Evolutionary conservation across 768 basidiomycete genomes (phyloP).

Genomic region (Lyophyllum shimeji): DNA sequence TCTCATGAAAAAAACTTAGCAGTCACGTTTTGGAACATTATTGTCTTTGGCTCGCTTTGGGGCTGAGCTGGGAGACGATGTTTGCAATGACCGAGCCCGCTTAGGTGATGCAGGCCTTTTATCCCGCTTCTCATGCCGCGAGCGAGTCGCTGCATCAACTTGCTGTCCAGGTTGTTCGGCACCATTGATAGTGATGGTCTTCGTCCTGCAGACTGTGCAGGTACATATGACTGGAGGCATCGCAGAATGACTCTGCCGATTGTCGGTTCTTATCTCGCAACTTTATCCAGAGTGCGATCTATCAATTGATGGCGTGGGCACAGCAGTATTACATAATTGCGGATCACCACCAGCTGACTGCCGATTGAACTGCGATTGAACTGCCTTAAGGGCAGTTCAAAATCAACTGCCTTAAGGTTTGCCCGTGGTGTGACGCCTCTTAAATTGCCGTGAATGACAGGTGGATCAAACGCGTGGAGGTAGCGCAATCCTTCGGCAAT

Average conservation of each 20-base stretch:
- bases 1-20: background rate
- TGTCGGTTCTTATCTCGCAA: no score
- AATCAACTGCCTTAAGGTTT: background rate
- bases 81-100: background rate
- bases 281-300: no score
- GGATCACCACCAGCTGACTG: no score
- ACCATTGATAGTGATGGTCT: constrained; percentile 5
- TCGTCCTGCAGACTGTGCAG: constrained; percentile 6
- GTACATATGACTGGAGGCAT: constrained; percentile 6
- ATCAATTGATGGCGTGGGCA: no score
- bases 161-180: constrained; percentile 4
- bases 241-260: no score
- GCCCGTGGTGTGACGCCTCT: constrained; percentile 1
- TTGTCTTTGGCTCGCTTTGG: background rate
- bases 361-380: no score
- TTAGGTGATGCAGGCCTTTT: background rate
- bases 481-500: constrained; percentile 6
- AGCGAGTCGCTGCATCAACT: background rate
- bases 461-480: constrained; percentile 10
- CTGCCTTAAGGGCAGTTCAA: background rate
- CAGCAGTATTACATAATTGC: no score
- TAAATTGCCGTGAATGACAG: constrained; percentile 11
- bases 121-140: constrained; percentile 8
- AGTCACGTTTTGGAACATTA: constrained; percentile 2
- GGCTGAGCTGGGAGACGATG: background rate